Base-by-base conservation (phyloP, 75 land plant species). In the Picea sitchensis region DNA sequence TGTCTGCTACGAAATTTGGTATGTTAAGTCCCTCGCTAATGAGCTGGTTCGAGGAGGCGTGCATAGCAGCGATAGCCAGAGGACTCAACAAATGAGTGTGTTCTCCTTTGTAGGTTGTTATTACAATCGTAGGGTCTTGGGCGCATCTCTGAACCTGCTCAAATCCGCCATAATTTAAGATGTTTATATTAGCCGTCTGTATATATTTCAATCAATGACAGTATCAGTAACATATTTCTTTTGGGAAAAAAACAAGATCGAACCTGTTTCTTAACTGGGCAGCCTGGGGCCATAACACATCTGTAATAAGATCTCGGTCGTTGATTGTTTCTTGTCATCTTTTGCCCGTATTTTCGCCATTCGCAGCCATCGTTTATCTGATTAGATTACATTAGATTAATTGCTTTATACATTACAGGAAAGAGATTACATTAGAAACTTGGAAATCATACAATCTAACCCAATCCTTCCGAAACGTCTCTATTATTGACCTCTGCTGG, bases 311-410 rank as follows among this genome's bases (percentile, higher is more conserved):
- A 60, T 67, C 80, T 78, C 17, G 80, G 83, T 21, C 56, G 58
- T 3, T 73, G 65, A 23, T 82, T 82, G 75, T 82, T 80, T 68
- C n/a, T 65, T 0, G 80, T 82, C 30, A 82, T 80, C 36, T 82
- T 82, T 60, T 82, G 83, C 30, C 83, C 83, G 18, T 82, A 82
- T 59, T 82, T 82, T 21, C 83, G 59, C 83, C 83, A 82, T 59
- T 71, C 75, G 58, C 61, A 77, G 4, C 83, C 83, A 78, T 82
- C 83, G 34, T 69, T 67, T 47, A 67, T 73, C 23, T 71, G 51
- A 2, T 3, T 13, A 32, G 5, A 64, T 11, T 7, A 1, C 5
- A 63, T 30, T 0, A 65, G 69, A 30, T 17, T 44, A 4, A 17
- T 14, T 30, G 32, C 38, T 12, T 26, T 14, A 2, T n/a, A 23